Evolutionary conservation across 2,329 filamentous ascomycete genomes (phyloP), one percentile per base, ranked within the genome.

Genomic region (Botrytis fabae): DNA sequence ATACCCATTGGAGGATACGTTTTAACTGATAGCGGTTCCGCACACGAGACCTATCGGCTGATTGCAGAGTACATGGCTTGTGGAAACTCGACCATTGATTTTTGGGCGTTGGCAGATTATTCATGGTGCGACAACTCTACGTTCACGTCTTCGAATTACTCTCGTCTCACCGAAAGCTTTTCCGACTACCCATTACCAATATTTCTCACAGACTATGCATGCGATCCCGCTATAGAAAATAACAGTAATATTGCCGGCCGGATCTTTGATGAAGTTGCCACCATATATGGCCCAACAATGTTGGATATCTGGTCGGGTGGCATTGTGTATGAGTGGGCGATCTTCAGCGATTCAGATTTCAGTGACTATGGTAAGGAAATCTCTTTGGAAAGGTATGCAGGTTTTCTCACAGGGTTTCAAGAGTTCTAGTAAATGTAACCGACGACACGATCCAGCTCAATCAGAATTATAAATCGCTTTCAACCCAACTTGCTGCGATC

Each of bases 401-500:
- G 14, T 28, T 54, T 54, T 54, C n/a, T 54, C 28, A 54, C 51
- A 54, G 14, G 28, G 6, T 54, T 14, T 28, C n/a, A 18, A 28
- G 14, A 74, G 74, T 69, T 57, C 64, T 54, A 9, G 64, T 54
- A 28, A 68, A 32, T 54, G 14, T 71, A 38, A 40, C 64, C 42
- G 86, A 86, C 76, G 89, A 87, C 74, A 90, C 89, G 69, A 86
- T 84, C 51, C 92, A 93, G 72, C 87, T 86, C 73, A 88, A 88
- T 78, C 89, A 92, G 75, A 85, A 90, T 77, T 89, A 88, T 81
- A 84, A 83, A 78, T 83, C 85, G 60, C 98, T 97, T 89, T 89
- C 74, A 20, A 61, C 72, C 12, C 69, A 73, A 54, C 63, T 74
- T 16, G 70, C 72, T 18, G 46, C 35, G 16, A 84, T 85, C 46